A percentile compares a stretch with the other conserved stretches of the same genome.
Evolutionary conservation across 2,329 filamentous ascomycete genomes (phyloP).

Genomic region (Trichoderma endophyticum): DNA sequence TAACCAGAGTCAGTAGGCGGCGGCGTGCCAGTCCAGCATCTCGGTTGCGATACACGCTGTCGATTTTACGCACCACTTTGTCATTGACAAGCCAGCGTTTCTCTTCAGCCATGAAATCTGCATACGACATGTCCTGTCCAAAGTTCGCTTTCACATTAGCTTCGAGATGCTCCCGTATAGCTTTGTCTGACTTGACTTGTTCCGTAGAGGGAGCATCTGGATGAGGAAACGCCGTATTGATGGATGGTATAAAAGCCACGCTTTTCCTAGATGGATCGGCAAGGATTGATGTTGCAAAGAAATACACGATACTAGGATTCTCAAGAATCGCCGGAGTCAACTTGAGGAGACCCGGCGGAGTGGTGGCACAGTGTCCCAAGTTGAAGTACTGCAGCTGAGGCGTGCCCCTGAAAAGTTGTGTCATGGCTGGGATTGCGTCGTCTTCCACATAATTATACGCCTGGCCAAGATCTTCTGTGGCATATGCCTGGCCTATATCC

Average conservation of each 20-base stretch:
- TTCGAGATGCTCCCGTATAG: constrained; percentile 31
- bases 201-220: constrained; percentile 25
- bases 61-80: constrained; percentile 41
- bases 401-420: constrained; percentile 32
- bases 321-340: constrained; percentile 31
- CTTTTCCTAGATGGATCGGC: constrained; percentile 26
- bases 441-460: constrained; percentile 48
- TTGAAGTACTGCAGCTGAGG: constrained; percentile 40
- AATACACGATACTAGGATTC: constrained; percentile 37
- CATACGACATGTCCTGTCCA: constrained; percentile 31
- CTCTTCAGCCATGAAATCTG: constrained; percentile 35
- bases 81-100: constrained; percentile 41
- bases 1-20: constrained; percentile 35
- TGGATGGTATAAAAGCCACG: constrained; percentile 31
- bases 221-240: constrained; percentile 26
- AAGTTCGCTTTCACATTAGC: constrained; percentile 31
- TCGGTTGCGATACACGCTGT: constrained; percentile 43
- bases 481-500: constrained; percentile 45
- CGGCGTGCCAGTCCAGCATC: constrained; percentile 38
- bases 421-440: constrained; percentile 32
- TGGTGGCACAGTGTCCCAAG: constrained; percentile 38
- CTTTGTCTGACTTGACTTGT: constrained; percentile 29
- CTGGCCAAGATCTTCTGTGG: constrained; percentile 44
- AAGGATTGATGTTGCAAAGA: constrained; percentile 36
- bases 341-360: constrained; percentile 28